Evolutionary conservation across 495 filamentous ascomycete genomes (phyloP), one percentile per base, ranked within the genome.

Genomic region (Peziza echinospora): DNA sequence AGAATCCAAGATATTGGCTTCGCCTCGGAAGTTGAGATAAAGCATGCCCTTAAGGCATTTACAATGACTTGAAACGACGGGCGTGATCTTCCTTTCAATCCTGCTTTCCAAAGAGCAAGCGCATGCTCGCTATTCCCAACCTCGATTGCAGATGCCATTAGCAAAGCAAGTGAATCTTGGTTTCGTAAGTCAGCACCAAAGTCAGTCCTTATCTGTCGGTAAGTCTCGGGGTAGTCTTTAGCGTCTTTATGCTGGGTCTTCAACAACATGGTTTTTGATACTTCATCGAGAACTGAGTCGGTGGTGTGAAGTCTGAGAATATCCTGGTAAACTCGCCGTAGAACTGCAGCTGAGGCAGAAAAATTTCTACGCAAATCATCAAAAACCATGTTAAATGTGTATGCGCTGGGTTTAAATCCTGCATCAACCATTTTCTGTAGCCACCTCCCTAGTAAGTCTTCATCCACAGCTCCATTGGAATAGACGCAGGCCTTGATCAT

Each of bases 111-210:
- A 2, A 37, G 1, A 37, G 13, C 13, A 37, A 37, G 30, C 19
- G 30, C 30, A 37, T 37, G 13, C 19, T 37, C 30, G 4, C 13
- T 11, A 13, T 37, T 37, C 13, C 19, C 19, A 11, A 17, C 6
- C 30, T 37, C 30, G 19, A 37, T 37, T 6, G 30, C 30, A 37
- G 30, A 37, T 37, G 30, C 30, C 30, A 37, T 37, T 5, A 11
- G 30, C 6, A 37, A 17, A 4, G 30, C 30, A 13, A 37, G 13
- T 6, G 30, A 11, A 13, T 37, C 30, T 17, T 17, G 13, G 19
- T 37, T 34, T 16, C 9, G 64, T 65, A 37, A 81, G 54, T 45
- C 70, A 69, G n/a, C n/a, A n/a, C n/a, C n/a, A n/a, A n/a, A n/a
- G n/a, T n/a, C n/a, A n/a, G n/a, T n/a, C n/a, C n/a, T n/a, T n/a